Evolutionary conservation across 2,329 filamentous ascomycete species (phyloP), one percentile per base, ranked within the genome.

Genomic region (Arthrinium puccinioides): DNA sequence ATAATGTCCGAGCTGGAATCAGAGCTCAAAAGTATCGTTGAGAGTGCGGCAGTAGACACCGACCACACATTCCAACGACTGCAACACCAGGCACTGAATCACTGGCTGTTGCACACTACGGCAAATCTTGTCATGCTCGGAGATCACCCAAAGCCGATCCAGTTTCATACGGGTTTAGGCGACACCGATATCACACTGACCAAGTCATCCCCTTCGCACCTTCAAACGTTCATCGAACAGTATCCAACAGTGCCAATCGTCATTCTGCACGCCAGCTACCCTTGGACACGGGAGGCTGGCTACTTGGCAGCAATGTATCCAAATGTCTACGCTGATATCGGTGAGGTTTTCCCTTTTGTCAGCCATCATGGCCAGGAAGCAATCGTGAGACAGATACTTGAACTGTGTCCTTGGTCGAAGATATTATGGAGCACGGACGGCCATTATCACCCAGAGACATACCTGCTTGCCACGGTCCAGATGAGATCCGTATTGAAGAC

Each of bases 81-180:
- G 9, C 66, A 84, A 33, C 68, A 79, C 32, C 74, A 75, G 36
- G 68, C 70, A 1, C 62, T 92, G 36, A 89, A 87, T 50, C 77
- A 85, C 42, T 74, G 78, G 42, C 59, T 90, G 4, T 76, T 92
- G 2, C 72, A 83, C 37, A 66, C 70, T 21, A 70, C 79, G 0
- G 77, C 86, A 6, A 64, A 70, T 31, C 55, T 79, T 20, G 70
- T 90, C 36, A 58, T 64, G 8, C 60, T 67, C 25, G 59, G 63
- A 21, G 59, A 60, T 2, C 48, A 58, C 40, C 74, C 74, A 39
- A 92, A 90, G 54, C 84, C 86, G 0, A 65, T 94, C 10, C 87
- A 94, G 51, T 84, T 94, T 45, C 87, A 94, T 51, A 92, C 85
- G 0, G 86, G 86, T 0, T 68, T 92, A 0, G 86, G 87, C 1